These are phyloP conservation scores for Dactylellina haptotyla DNA, from an alignment of 2,329 filamentous ascomycete species.

Conservation along the genomic window DNA sequence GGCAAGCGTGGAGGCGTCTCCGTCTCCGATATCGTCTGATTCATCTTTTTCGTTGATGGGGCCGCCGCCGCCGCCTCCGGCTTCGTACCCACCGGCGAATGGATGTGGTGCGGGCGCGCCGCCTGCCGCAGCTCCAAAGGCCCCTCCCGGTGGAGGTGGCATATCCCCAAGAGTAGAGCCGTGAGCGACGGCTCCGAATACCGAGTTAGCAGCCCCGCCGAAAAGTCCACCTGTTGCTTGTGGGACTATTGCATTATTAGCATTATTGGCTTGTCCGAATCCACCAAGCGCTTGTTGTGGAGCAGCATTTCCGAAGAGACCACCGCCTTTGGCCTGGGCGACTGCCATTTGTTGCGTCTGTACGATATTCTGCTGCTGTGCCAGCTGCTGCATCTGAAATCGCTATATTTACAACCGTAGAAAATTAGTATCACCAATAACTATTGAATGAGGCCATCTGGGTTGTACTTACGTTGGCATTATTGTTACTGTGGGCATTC, in stretches of 20 bases:
- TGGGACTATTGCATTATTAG: background rate
- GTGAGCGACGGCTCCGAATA: background rate
- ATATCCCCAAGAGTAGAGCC: slow-evolving; percentile 32
- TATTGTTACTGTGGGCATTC: slow-evolving; percentile 55
- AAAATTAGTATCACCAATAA: too few relatives aligned
- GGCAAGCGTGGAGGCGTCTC: slow-evolving; percentile 58
- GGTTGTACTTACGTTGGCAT: too few relatives aligned
- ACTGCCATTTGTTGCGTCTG: slow-evolving; percentile 36
- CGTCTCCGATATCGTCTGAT: slow-evolving; percentile 26
- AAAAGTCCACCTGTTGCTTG: slow-evolving; percentile 6
- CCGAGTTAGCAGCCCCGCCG: background rate
- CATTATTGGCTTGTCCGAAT: slow-evolving; percentile 4
- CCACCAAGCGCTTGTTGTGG: background rate
- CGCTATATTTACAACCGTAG: background rate
- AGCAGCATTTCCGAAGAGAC: background rate
- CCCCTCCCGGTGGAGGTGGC: background rate
- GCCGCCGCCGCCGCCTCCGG: background rate
- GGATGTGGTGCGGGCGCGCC: background rate
- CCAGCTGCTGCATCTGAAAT: slow-evolving; percentile 21
- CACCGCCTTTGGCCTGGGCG: background rate
- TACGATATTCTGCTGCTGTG: slow-evolving; percentile 27
- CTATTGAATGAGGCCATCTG: too few relatives aligned
- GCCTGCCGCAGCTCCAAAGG: background rate
- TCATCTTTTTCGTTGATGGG: slow-evolving; percentile 14
- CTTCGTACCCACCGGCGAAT: background rate